Evolutionary conservation across 306 rosid species (phyloP).

Genomic region (Glycine latifolia): DNA sequence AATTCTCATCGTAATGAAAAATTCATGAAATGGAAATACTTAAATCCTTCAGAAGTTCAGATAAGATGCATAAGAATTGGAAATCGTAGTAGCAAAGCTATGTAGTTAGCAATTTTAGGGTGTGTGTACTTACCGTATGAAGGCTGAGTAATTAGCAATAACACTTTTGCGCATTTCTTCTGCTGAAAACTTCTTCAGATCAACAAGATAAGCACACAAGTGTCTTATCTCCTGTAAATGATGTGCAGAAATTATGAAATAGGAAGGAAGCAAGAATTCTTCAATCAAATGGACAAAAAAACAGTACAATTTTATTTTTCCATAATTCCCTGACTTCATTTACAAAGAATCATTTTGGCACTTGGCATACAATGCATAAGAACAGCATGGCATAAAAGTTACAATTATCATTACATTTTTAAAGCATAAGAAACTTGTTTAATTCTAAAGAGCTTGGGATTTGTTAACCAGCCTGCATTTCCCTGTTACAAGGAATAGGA

Average conservation of each 20-base stretch:
- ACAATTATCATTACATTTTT: constrained; percentile 1
- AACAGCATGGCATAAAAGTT: neutral
- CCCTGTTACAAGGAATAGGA: neutral
- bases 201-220: constrained; percentile 68
- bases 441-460: neutral
- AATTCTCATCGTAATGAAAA: constrained; percentile 8
- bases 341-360: constrained; percentile 1
- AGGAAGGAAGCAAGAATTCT: neutral
- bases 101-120: neutral
- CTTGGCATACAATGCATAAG: neutral
- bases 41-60: constrained; percentile 10
- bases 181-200: constrained; percentile 92
- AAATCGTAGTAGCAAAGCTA: neutral
- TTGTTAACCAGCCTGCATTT: neutral
- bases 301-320: neutral
- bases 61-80: constrained; percentile 6
- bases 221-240: constrained; percentile 75
- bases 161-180: constrained; percentile 98
- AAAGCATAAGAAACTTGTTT: constrained; percentile 9
- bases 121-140: constrained; percentile 71
- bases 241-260: neutral
- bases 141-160: constrained; percentile 86
- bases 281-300: neutral
- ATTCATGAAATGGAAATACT: neutral
- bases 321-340: neutral